Conservation (phyloP, 2,329 filamentous ascomycete genomes). For the Colletotrichum plurivorum region DNA sequence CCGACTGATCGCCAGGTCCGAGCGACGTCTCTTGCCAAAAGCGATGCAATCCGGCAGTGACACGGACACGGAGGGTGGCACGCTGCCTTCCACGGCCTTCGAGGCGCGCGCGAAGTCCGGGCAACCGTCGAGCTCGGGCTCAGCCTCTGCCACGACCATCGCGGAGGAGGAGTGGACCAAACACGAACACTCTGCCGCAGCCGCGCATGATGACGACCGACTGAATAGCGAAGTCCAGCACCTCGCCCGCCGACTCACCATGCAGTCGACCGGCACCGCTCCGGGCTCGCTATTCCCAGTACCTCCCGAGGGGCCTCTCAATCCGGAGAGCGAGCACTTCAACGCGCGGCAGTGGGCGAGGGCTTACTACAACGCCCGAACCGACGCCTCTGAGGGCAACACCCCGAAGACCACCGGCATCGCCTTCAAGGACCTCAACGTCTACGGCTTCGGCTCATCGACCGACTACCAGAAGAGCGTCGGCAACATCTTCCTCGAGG, state of each 20-base stretch:
- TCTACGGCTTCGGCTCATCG: slow-evolving; percentile 57
- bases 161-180: slow-evolving; percentile 16
- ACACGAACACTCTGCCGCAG: background rate
- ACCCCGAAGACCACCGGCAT: slow-evolving; percentile 52
- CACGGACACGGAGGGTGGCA: slow-evolving; percentile 17
- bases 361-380: slow-evolving; percentile 49
- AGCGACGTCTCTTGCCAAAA: background rate
- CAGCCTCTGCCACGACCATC: background rate
- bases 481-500: slow-evolving; percentile 51
- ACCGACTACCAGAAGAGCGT: slow-evolving; percentile 61
- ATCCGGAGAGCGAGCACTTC: slow-evolving; percentile 57
- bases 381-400: slow-evolving; percentile 45
- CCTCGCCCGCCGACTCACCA: slow-evolving; percentile 48
- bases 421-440: slow-evolving; percentile 59
- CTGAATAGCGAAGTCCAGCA: slow-evolving; percentile 44
- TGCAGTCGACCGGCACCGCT: slow-evolving; percentile 38
- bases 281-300: slow-evolving; percentile 47
- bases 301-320: slow-evolving; percentile 47
- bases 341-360: slow-evolving; percentile 60
- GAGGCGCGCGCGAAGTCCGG: background rate
- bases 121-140: background rate
- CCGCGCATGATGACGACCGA: background rate
- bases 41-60: background rate
- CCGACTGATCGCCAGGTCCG: background rate
- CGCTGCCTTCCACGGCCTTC: background rate